Conservation (phyloP, 192 early-diverging fungal species). For the Gigaspora rosea region DNA sequence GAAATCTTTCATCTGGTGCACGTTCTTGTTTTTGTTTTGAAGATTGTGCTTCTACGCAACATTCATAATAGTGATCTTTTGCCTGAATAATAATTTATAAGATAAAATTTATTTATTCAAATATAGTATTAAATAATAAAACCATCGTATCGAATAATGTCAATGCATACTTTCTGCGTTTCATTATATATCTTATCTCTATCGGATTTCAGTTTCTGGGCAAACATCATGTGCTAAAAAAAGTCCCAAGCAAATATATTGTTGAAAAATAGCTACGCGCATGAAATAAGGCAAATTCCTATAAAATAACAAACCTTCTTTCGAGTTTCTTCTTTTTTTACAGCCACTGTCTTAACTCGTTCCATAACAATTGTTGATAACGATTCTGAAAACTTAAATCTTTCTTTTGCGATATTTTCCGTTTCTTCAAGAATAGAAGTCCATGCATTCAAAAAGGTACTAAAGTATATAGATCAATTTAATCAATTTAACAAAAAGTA, state of each 20-base stretch:
- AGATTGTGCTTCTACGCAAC: constrained; percentile 64
- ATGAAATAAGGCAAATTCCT: background rate
- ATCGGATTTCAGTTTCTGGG: constrained; percentile 57
- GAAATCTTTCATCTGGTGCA: constrained; percentile 60
- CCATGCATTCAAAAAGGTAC: constrained; percentile 64
- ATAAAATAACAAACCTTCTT: constrained; percentile 59
- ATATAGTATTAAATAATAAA: background rate
- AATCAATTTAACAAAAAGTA: constrained; percentile 8
- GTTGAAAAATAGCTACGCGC: background rate
- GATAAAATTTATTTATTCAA: background rate
- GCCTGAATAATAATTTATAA: constrained; percentile 36
- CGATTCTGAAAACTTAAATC: constrained; percentile 53
- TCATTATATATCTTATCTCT: constrained; percentile 63
- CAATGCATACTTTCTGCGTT: constrained; percentile 53
- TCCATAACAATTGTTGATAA: constrained; percentile 55
- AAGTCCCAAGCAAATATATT: background rate
- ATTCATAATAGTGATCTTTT: constrained; percentile 57
- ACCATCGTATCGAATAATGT: background rate
- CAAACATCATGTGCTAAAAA: constrained; percentile 65
- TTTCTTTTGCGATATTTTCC: constrained; percentile 50
- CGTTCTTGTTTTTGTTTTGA: constrained; percentile 58
- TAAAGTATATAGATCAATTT: constrained; percentile 27
- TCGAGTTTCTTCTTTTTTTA: constrained; percentile 65
- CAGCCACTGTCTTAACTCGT: constrained; percentile 51
- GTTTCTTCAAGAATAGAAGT: constrained; percentile 57